A percentile compares a stretch with the other conserved stretches of the same genome.
Evolutionary conservation across 164 flowering plant species (phyloP).

Genomic region (Vitis rupestris): DNA sequence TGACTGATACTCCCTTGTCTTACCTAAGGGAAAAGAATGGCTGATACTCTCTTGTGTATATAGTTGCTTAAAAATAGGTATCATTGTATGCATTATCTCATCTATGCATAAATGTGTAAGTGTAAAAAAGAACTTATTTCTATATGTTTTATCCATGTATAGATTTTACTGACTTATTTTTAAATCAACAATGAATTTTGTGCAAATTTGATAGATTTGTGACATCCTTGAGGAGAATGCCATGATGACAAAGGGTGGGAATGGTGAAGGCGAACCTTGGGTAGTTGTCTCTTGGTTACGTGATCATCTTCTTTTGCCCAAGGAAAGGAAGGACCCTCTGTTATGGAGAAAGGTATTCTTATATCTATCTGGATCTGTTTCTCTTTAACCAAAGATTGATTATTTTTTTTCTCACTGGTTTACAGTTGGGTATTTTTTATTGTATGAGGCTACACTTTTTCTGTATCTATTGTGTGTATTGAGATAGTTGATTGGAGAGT

Average conservation of each 20-base stretch:
- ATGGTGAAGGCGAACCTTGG: constrained; percentile 72
- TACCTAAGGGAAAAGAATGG: too few species aligned
- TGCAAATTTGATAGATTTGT: constrained; percentile 60
- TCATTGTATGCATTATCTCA: not conserved
- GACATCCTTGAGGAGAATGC: constrained; percentile 93
- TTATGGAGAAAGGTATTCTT: constrained; percentile 83
- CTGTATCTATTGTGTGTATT: too few species aligned
- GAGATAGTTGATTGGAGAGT: too few species aligned
- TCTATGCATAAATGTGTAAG: not conserved
- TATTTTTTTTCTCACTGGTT: not conserved
- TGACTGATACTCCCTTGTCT: too few species aligned
- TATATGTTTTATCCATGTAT: not conserved
- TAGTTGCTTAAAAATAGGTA: not conserved
- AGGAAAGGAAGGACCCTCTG: constrained; percentile 67
- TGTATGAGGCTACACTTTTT: not conserved
- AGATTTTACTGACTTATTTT: not conserved
- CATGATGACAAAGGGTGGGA: constrained; percentile 38
- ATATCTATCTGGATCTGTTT: constrained; percentile 6
- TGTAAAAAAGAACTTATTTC: not conserved
- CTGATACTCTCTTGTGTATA: not conserved
- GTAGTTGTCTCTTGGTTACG: constrained; percentile 80
- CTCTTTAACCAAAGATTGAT: not conserved
- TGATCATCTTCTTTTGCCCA: constrained; percentile 85
- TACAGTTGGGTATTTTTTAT: not conserved
- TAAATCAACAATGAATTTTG: not conserved